Percentiles rank a stretch among this genome's conserved stretches.
Conservation (phyloP, 1,139 yeast species). For the Yamadazyma taylorii region DNA sequence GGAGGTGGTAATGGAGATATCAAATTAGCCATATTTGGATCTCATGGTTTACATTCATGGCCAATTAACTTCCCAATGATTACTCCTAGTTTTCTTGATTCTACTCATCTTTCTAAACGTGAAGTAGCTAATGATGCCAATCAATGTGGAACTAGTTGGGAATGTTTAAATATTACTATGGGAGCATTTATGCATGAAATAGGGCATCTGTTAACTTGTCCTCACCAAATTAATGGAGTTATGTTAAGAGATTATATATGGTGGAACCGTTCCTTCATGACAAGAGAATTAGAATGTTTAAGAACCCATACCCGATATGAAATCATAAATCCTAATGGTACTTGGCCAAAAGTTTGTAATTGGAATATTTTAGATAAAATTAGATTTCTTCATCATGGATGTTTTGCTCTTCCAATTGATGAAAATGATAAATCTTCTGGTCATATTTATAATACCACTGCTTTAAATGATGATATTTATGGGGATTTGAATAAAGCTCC, state of each 20-base stretch:
- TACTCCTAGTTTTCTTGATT: constrained; percentile 68
- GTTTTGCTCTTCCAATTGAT: constrained; percentile 73
- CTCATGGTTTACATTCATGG: constrained; percentile 91
- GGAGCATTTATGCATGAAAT: constrained; percentile 97
- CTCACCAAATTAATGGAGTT: constrained; percentile 87
- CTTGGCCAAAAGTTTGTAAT: constrained; percentile 54
- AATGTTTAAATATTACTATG: constrained; percentile 77
- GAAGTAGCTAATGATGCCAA: constrained; percentile 89
- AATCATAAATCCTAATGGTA: constrained; percentile 55
- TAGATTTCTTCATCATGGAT: constrained; percentile 78
- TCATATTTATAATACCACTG: constrained; percentile 29
- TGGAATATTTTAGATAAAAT: constrained; percentile 85
- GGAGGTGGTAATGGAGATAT: constrained; percentile 82
- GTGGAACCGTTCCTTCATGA: constrained; percentile 79
- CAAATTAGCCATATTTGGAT: constrained; percentile 86
- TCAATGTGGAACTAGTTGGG: constrained; percentile 89
- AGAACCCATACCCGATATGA: constrained; percentile 46
- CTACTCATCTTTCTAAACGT: constrained; percentile 55
- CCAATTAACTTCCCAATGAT: constrained; percentile 75
- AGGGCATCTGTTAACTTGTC: constrained; percentile 88
- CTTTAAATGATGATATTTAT: constrained; percentile 20
- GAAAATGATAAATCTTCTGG: constrained; percentile 21
- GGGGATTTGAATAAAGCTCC: constrained; percentile 24
- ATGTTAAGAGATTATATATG: constrained; percentile 86
- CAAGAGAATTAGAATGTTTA: constrained; percentile 61